Evolutionary conservation across 108 stramenopile genomes (phyloP).

Genomic region (Nannochloropsis oceanica): DNA sequence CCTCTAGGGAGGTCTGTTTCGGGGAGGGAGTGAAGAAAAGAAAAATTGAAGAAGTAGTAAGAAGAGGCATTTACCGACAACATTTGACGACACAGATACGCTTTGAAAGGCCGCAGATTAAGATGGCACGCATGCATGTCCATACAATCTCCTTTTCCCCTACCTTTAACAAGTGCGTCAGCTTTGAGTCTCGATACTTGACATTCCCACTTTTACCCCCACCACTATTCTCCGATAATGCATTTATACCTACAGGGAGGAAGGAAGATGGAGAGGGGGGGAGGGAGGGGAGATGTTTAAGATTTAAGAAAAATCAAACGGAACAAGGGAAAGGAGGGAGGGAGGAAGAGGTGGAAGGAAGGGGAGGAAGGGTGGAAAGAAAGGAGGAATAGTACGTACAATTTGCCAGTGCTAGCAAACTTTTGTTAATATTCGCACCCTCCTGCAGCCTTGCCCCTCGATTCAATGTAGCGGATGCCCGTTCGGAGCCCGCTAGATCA

Average conservation of each 20-base stretch:
- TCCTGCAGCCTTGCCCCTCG: conserved; percentile 37
- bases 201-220: conserved; percentile 24
- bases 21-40: no score
- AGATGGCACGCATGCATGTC: no score
- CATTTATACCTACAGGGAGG: neutral
- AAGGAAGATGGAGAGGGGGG: no score
- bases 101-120: no score
- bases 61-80: no score
- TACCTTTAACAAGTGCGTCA: conserved; percentile 44
- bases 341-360: neutral
- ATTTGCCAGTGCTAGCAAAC: conserved; percentile 48
- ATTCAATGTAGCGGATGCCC: conserved; percentile 41
- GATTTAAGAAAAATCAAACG: no score
- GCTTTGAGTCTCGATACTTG: conserved; percentile 52
- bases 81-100: no score
- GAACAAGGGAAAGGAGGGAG: neutral
- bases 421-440: conserved; percentile 49
- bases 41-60: no score
- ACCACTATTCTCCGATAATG: neutral
- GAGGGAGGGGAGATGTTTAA: no score
- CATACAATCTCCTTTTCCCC: neutral
- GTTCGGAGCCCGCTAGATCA: conserved; percentile 38
- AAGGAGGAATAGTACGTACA: conserved; percentile 39
- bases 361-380: neutral
- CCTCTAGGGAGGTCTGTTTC: conserved; percentile 33